phyloP scores from a whole-genome alignment of 1,284 basidiomycete genomes.

The Kwoniella shivajii region DNA sequence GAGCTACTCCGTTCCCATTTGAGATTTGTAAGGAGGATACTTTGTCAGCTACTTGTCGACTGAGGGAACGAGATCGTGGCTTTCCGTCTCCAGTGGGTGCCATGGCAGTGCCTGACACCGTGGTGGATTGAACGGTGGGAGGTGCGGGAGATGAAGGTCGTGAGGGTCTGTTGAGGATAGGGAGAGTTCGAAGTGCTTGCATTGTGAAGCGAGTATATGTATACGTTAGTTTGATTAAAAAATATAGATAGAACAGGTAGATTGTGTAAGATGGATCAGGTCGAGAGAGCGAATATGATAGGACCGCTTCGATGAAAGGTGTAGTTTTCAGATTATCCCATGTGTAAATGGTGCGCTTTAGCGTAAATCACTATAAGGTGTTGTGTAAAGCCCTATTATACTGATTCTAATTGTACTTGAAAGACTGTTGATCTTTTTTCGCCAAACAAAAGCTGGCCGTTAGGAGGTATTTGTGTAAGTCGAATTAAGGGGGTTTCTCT shows the following conservation, averaged over 20 bases:
- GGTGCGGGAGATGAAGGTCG: constrained; percentile 50
- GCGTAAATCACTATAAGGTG: constrained; percentile 5
- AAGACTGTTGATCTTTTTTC: constrained; percentile 2
- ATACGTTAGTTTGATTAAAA: background rate
- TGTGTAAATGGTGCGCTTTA: constrained; percentile 15
- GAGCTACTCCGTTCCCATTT: background rate
- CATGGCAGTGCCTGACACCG: constrained; percentile 26
- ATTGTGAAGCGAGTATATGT: constrained; percentile 29
- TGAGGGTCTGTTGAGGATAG: constrained; percentile 54
- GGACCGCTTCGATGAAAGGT: constrained; percentile 2
- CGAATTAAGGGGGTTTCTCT: constrained; percentile 53
- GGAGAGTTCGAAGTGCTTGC: constrained; percentile 53
- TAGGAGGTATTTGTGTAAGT: constrained; percentile 14
- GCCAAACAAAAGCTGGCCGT: constrained; percentile 13
- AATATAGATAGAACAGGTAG: background rate
- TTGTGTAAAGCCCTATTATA: constrained; percentile 5
- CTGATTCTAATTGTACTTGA: constrained; percentile 1
- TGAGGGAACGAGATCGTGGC: constrained; percentile 36
- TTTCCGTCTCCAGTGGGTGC: constrained; percentile 19
- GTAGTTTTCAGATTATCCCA: constrained; percentile 31
- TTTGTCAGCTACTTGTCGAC: constrained; percentile 38
- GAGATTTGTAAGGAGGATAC: constrained; percentile 25
- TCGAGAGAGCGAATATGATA: constrained; percentile 8
- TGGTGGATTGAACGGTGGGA: constrained; percentile 34
- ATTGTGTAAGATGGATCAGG: background rate